Evolutionary conservation across 441 rosid genomes (phyloP).

Genomic region (Populus hybrid): DNA sequence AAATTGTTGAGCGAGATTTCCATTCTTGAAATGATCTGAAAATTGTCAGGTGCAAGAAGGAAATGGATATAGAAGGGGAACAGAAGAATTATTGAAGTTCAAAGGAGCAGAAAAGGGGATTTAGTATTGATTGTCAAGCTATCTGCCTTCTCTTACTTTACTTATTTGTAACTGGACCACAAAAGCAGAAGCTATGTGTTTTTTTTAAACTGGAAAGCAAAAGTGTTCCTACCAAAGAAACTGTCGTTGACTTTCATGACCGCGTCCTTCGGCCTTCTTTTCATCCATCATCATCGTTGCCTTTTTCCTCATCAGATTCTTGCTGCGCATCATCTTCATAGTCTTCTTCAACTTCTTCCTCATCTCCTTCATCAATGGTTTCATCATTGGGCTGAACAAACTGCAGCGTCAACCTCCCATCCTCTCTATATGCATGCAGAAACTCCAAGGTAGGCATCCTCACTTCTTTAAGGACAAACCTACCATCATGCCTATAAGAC

Average conservation of each 20-base stretch:
- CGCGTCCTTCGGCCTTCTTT: constrained; percentile 3
- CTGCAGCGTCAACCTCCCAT: constrained; percentile 64
- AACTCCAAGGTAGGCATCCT: constrained; percentile 68
- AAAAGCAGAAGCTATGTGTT: neutral
- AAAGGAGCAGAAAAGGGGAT: neutral
- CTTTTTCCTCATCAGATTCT: constrained; percentile 14
- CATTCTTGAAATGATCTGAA: neutral
- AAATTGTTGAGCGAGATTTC: neutral
- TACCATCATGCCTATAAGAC: constrained; percentile 70
- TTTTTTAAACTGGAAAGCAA: neutral
- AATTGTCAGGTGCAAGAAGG: neutral
- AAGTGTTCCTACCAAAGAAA: neutral
- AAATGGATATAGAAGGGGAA: neutral
- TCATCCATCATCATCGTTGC: neutral
- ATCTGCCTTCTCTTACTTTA: constrained; percentile 2
- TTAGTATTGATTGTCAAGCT: neutral
- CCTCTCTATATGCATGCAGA: constrained; percentile 72
- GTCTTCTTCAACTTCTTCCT: constrained; percentile 31
- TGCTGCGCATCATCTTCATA: constrained; percentile 23
- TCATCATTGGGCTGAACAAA: constrained; percentile 56
- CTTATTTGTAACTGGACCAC: neutral
- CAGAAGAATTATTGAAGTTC: neutral
- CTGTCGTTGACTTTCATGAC: neutral
- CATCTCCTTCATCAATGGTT: constrained; percentile 30
- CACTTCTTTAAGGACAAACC: constrained; percentile 77